Evolutionary conservation across 345 rosid species (phyloP), one percentile per base, ranked within the genome.

Genomic region (Microcos paniculata): DNA sequence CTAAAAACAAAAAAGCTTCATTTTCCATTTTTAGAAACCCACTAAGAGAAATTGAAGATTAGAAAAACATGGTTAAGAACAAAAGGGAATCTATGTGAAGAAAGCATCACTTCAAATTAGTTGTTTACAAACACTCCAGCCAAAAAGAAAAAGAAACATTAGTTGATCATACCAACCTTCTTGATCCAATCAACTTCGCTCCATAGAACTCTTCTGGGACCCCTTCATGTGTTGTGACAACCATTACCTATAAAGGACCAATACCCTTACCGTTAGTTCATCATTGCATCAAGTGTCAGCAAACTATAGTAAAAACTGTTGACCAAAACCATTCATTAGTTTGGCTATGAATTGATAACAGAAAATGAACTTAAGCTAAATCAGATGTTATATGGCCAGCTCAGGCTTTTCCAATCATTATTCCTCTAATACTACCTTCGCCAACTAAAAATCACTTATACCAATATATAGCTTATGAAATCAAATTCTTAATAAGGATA

Each of bases 221-320:
- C 79, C 99, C 99, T 89, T 93, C 99, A 75, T 96, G 99, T 74
- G 99, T 96, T 6, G 99, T 96, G 73, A 96, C 97, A 21, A 96
- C 99, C 89, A 96, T 84, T 71, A 93, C 99, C 99, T 95, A 76
- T 59, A 52, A n/a, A 53, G 70, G 53, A 75, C 26, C 31, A 80
- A 57, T 59, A 38, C 58, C 38, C 12, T 14, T 56, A 57, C 21
- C 21, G 43, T 78, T 59, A 78, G 67, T 67, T 76, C 52, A 62
- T 46, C 23, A 70, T 31, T 69, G 19, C 8, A 75, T 12, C 24
- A 42, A 55, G 51, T 26, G 61, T 63, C 65, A 42, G 23, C 62
- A 28, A 52, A 14, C 45, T 31, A 69, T 19, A 13, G 42, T 13
- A n/a, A 62, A 73, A 69, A 48, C 45, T 62, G 40, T 11, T 62